Evolutionary conservation across 306 rosid genomes (phyloP).

Genomic region (Sicyos edulis): DNA sequence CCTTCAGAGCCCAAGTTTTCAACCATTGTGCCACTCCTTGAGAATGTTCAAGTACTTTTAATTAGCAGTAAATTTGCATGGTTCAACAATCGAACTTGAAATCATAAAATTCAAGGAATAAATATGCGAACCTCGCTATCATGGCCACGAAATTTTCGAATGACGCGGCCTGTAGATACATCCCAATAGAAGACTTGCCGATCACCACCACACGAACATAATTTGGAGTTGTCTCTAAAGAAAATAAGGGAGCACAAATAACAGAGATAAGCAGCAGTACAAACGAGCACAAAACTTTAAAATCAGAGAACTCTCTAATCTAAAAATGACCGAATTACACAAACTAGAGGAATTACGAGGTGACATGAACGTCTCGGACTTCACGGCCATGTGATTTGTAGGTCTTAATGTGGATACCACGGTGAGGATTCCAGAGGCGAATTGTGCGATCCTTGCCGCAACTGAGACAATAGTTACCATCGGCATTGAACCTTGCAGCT

Average conservation of each 20-base stretch:
- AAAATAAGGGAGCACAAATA: background rate
- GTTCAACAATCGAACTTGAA: background rate
- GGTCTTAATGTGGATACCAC: slow-evolving; percentile 83
- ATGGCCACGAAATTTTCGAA: slow-evolving; percentile 84
- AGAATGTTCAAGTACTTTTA: background rate
- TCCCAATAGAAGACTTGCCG: slow-evolving; percentile 84
- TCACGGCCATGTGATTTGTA: slow-evolving; percentile 90
- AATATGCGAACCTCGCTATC: slow-evolving; percentile 46
- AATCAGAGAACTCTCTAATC: no score
- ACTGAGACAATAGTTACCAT: slow-evolving; percentile 73
- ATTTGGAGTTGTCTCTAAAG: slow-evolving; percentile 72
- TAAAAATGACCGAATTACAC: background rate
- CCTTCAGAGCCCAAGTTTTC: no score
- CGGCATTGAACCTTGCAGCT: slow-evolving; percentile 69
- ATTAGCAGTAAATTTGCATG: background rate
- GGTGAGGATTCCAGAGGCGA: slow-evolving; percentile 96
- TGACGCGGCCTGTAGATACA: slow-evolving; percentile 75
- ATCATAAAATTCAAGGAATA: background rate
- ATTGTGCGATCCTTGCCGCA: slow-evolving; percentile 89
- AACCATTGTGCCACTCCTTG: no score
- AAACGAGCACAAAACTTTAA: no score
- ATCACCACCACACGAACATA: slow-evolving; percentile 86
- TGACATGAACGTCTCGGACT: slow-evolving; percentile 82
- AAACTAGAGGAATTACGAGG: slow-evolving; percentile 33
- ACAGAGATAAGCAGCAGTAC: background rate